These are phyloP conservation scores for Fusarium siculi DNA, from an alignment of 2,329 filamentous ascomycete genomes.

Conservation along the genomic window DNA sequence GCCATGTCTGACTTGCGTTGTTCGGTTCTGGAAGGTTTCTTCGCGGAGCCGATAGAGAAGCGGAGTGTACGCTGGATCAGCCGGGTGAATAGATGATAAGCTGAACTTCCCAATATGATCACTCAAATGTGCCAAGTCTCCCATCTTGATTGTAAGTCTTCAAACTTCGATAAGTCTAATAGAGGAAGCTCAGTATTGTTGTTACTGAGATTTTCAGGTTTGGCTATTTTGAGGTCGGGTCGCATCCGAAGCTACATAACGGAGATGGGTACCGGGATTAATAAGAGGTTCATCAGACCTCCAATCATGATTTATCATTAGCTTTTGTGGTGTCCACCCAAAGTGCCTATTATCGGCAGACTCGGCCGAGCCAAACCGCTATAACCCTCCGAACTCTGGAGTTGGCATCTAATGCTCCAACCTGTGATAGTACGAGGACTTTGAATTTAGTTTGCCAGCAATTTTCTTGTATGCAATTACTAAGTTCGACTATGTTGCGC, in stretches of 20 bases:
- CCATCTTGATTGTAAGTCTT: not conserved
- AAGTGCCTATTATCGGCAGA: not conserved
- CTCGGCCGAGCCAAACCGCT: conserved; percentile 3
- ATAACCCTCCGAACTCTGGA: not conserved
- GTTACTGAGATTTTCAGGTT: not conserved
- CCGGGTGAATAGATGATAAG: conserved; percentile 16
- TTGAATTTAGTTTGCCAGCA: not conserved
- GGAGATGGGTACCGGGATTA: conserved; percentile 1
- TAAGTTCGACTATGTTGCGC: not conserved
- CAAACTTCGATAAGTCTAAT: not conserved
- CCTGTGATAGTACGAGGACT: rapidly evolving
- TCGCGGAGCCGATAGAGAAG: conserved; percentile 32
- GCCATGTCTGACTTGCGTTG: conserved; percentile 28
- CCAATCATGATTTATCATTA: conserved; percentile 8
- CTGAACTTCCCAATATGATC: conserved; percentile 24
- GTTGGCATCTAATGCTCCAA: not conserved
- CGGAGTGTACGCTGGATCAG: conserved; percentile 29
- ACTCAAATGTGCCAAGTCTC: conserved; percentile 1
- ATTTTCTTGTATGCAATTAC: not conserved
- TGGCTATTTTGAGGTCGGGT: not conserved
- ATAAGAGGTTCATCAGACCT: not conserved
- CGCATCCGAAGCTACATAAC: not conserved
- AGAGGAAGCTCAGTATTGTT: not conserved
- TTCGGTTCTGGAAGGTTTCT: conserved; percentile 30
- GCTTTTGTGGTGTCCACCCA: conserved; percentile 2